phyloP scores from a whole-genome alignment of 116 monocot genomes.

The Phalaenopsis hybrid region DNA sequence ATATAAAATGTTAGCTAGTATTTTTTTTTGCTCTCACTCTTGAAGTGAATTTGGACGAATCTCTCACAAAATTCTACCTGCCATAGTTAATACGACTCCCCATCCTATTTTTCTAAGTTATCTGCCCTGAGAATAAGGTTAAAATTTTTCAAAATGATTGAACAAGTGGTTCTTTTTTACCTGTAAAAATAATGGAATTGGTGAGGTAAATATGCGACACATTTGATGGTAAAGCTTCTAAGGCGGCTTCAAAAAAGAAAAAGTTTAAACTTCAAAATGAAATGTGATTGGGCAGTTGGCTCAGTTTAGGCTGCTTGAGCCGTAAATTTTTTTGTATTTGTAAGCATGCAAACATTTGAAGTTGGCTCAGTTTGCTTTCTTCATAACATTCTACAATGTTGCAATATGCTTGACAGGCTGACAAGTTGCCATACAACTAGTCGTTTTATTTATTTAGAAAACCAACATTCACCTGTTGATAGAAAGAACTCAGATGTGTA shows the following conservation, averaged over 20 bases:
- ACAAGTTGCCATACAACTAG: neutral
- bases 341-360: neutral
- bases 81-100: neutral
- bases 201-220: neutral
- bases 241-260: neutral
- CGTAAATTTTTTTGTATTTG: neutral
- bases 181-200: neutral
- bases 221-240: neutral
- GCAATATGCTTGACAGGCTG: neutral
- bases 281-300: neutral
- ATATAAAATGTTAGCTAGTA: neutral
- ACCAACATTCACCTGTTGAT: neutral
- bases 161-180: neutral
- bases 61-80: neutral
- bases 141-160: neutral
- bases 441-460: neutral
- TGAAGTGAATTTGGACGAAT: neutral
- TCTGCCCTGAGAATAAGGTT: neutral
- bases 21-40: neutral
- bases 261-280: neutral
- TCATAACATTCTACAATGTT: neutral
- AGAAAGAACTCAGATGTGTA: neutral
- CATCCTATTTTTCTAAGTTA: neutral
- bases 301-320: neutral
- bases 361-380: neutral